Evolutionary conservation across 805 yeast species (phyloP), one percentile per base, ranked within the genome.

Genomic region (Starmerella powellii): DNA sequence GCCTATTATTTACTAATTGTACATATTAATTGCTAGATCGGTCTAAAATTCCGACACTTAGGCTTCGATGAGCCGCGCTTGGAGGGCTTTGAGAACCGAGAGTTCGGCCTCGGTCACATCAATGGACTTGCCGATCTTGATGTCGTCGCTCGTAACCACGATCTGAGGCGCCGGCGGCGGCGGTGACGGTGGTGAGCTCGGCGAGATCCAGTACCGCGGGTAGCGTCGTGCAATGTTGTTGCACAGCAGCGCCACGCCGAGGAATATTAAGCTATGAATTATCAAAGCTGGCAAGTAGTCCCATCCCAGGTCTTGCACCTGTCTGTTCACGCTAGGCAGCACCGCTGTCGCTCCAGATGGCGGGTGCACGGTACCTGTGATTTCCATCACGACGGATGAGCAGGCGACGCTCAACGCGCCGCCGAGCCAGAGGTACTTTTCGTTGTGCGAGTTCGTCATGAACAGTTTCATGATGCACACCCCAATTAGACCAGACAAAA

Each of bases 291-390:
- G 78, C 23, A 78, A 52, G 50, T 70, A 76, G 73, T 78, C 73
- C 85, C 84, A 78, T 37, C 82, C 71, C 69, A 77, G 63, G 3
- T 38, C 49, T 11, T 73, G 56, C 3, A 76, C 61, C 6, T 53
- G 48, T 1, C 55, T 68, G 40, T 74, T 78, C 0, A 71, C 52
- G 1, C 68, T 59, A 0, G 83, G 80, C 8, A 78, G 57, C 29
- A 78, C 53, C 0, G 84, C 82, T 8, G 78, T 68, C 1, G 84
- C 83, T 2, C 85, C 85, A 1, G 78, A 76, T 0, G 85, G 85
- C 0, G 85, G 85, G 55, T 78, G 84, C 1, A 75, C 71, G 44
- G 76, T 70, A 47, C 74, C 74, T 4, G 67, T 56, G 1, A 74
- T 47, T 12, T 70, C 59, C 80, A 76, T 76, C 2, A 61, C 56